Evolutionary conservation across 345 rosid genomes (phyloP).

Genomic region (Salix exigua): DNA sequence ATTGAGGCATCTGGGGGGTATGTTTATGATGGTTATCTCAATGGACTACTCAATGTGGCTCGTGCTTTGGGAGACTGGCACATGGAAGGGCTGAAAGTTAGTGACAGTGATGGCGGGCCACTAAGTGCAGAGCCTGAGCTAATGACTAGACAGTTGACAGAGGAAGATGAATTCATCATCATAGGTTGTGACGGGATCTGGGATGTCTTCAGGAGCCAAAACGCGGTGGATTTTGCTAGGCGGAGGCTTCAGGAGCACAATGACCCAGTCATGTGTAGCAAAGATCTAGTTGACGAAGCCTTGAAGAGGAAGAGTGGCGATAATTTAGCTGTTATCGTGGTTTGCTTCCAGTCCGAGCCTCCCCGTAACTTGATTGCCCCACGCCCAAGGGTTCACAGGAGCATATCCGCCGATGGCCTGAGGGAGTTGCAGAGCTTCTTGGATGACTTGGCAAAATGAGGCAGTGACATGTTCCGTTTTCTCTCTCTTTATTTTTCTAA

Average conservation of each 20-base stretch:
- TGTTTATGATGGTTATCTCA: slow-evolving; percentile 65
- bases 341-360: slow-evolving; percentile 65
- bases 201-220: slow-evolving; percentile 89
- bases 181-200: slow-evolving; percentile 87
- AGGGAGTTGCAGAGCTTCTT: slow-evolving; percentile 67
- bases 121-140: slow-evolving; percentile 86
- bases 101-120: slow-evolving; percentile 55
- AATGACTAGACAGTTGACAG: slow-evolving; percentile 44
- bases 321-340: slow-evolving; percentile 66
- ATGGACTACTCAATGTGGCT: slow-evolving; percentile 75
- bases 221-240: slow-evolving; percentile 84
- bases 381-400: slow-evolving; percentile 55
- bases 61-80: slow-evolving; percentile 96
- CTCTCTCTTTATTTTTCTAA: not conserved
- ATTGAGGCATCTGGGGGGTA: slow-evolving; percentile 75
- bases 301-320: slow-evolving; percentile 85
- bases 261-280: slow-evolving; percentile 65
- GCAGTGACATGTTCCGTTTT: not conserved
- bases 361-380: slow-evolving; percentile 71
- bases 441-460: slow-evolving; percentile 48
- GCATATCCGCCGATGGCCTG: slow-evolving; percentile 75
- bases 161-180: slow-evolving; percentile 81
- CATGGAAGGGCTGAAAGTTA: slow-evolving; percentile 75
- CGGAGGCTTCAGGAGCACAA: slow-evolving; percentile 81
- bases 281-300: slow-evolving; percentile 77